Conservation (phyloP, 1,284 basidiomycete genomes). For the Fomitopsis palustris region DNA sequence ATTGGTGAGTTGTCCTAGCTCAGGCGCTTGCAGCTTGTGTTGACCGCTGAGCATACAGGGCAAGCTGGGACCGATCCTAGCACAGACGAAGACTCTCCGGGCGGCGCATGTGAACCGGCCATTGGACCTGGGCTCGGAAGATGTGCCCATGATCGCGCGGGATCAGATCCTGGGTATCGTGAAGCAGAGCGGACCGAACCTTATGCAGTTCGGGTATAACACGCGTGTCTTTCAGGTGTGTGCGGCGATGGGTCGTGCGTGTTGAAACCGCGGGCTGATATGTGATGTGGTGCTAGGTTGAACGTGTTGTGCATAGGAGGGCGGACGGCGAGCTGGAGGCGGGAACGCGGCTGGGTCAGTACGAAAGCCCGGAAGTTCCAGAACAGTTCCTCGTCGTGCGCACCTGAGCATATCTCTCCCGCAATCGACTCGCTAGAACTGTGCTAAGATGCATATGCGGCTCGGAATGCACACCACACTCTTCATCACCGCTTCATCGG, state of each 20-base stretch:
- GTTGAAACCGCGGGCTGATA: not conserved
- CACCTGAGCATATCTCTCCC: conserved; percentile 21
- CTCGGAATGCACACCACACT: not conserved
- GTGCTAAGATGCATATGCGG: not conserved
- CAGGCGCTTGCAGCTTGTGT: not conserved
- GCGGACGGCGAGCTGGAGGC: conserved; percentile 36
- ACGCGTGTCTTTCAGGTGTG: conserved; percentile 47
- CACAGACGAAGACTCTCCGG: conserved; percentile 37
- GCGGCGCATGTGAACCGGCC: conserved; percentile 53
- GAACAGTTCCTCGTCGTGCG: conserved; percentile 69
- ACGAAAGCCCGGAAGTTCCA: conserved; percentile 64
- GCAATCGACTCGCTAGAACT: not conserved
- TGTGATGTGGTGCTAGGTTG: conserved; percentile 38
- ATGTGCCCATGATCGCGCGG: conserved; percentile 17
- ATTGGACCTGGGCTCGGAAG: conserved; percentile 29
- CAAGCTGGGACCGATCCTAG: conserved; percentile 25
- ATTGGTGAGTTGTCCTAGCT: conserved; percentile 34
- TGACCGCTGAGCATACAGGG: conserved; percentile 31
- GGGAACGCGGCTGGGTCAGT: conserved; percentile 42
- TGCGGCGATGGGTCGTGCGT: not conserved
- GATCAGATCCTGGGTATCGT: conserved; percentile 24
- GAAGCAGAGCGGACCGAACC: conserved; percentile 24
- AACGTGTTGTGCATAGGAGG: conserved; percentile 33
- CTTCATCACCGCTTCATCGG: no score
- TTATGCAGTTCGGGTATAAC: conserved; percentile 35